These are phyloP conservation scores for Monosporascus sp. DNA, from an alignment of 2,329 filamentous ascomycete species.

Conservation along the genomic window DNA sequence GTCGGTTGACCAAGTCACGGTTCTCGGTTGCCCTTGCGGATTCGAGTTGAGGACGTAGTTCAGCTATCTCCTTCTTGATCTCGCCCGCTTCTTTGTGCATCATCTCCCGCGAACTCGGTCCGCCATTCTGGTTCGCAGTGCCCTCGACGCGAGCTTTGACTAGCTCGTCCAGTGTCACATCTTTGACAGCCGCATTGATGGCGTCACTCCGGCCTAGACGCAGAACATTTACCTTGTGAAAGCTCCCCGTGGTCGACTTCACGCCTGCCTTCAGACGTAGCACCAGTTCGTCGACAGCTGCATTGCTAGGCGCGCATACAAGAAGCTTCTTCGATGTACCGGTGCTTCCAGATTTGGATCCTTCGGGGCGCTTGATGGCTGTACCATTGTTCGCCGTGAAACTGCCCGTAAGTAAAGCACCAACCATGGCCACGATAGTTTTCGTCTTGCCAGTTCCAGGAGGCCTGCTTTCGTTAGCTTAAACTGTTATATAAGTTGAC, in stretches of 20 bases:
- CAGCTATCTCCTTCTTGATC: constrained; percentile 69
- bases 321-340: constrained; percentile 72
- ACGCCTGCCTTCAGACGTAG: constrained; percentile 86
- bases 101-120: constrained; percentile 51
- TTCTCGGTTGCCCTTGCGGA: constrained; percentile 55
- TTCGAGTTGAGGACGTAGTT: constrained; percentile 67
- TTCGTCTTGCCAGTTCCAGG: constrained; percentile 98
- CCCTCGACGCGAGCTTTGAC: constrained; percentile 68
- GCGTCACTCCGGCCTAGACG: constrained; percentile 87
- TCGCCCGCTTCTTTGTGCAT: constrained; percentile 60
- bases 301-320: constrained; percentile 97
- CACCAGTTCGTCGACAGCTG: constrained; percentile 92
- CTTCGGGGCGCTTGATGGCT: constrained; percentile 36
- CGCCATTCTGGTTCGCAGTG: constrained; percentile 53
- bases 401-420: constrained; percentile 66
- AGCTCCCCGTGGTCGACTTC: constrained; percentile 67
- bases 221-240: constrained; percentile 77
- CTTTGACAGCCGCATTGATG: constrained; percentile 82
- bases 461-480: constrained; percentile 50
- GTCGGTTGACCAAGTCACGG: constrained; percentile 40
- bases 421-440: constrained; percentile 94
- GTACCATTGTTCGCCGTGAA: constrained; percentile 40
- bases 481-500: constrained; percentile 3
- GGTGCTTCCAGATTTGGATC: constrained; percentile 27
- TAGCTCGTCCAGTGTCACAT: constrained; percentile 90